Evolutionary conservation across 257 asterid species (phyloP).

Genomic region (Solanum bukasovii): DNA sequence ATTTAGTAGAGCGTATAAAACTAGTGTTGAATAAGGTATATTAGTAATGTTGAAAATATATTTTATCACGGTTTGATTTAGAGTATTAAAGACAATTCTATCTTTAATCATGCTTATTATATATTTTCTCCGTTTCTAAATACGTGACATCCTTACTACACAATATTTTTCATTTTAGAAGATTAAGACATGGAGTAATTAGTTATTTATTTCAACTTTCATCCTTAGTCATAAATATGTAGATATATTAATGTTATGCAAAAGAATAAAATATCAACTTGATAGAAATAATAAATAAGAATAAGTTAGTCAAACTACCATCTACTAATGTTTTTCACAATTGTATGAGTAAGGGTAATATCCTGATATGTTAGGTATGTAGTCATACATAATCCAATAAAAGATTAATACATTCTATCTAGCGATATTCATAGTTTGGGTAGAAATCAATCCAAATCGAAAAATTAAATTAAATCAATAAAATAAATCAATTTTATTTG

Average conservation of each 20-base stretch:
- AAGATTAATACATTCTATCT: too few relatives aligned
- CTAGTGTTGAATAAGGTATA: background rate
- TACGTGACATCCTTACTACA: background rate
- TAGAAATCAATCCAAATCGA: fast-evolving
- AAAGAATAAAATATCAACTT: background rate
- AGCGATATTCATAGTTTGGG: too few relatives aligned
- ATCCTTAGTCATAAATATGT: background rate
- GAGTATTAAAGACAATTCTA: background rate
- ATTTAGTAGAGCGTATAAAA: too few relatives aligned
- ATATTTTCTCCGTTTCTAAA: background rate
- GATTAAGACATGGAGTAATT: background rate
- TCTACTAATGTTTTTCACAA: background rate
- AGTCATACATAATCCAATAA: too few relatives aligned
- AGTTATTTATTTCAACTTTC: background rate
- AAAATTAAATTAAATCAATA: too few relatives aligned
- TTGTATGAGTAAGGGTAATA: too few relatives aligned
- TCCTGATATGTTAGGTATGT: background rate
- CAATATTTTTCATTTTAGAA: background rate
- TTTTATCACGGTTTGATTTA: background rate
- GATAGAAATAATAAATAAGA: too few relatives aligned
- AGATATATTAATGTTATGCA: background rate
- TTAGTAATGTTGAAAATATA: background rate
- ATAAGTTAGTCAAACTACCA: background rate
- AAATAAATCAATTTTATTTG: background rate
- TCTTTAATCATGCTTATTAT: too few relatives aligned